Evolutionary conservation across 257 asterid genomes (phyloP), one percentile per base, ranked within the genome.

Genomic region (Plantago major): DNA sequence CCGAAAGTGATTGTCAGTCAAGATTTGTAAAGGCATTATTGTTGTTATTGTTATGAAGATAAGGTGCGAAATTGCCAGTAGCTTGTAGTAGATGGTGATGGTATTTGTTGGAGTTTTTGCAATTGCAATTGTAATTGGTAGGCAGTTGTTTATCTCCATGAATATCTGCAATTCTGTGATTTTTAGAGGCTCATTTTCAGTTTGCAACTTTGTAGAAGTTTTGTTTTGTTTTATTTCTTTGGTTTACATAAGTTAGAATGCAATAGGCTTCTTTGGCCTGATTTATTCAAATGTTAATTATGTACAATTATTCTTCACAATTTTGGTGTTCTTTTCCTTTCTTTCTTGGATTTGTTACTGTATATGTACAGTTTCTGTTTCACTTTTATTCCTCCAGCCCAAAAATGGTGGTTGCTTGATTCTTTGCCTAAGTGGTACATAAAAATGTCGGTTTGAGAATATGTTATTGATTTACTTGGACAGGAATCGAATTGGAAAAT

Each of bases 71-170:
- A 30, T 30, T 30, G 37, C 37, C 37, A 30, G 37, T 30, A 30
- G 37, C 4, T 30, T 30, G 37, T 33, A 51, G 65, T 65, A 46
- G 14, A 18, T 47, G 53, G 14, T 47, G 8, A 47, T 47, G 18
- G 33, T 43, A 40, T 42, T 16, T 56, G 53, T 46, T 53, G 85
- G 80, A 72, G 78, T 69, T 71, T 69, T 71, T 55, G 77, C 77
- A 74, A 59, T 68, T 65, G 78, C 68, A 80, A 74, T 74, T 80
- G 86, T 77, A 77, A 72, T 58, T 74, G 78, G 62, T 60, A 48
- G 48, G 79, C 67, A 71, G 69, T 76, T 76, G 82, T 51, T 57
- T 51, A 18, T 52, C 71, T 73, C 70, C 76, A 53, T 49, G 62
- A 60, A 62, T 61, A 66, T 63, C 67, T 50, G 56, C 69, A 55